Percentiles rank a stretch among this genome's conserved stretches.
Conservation (phyloP, 2,329 filamentous ascomycete genomes). For the Curvularia lunata region DNA sequence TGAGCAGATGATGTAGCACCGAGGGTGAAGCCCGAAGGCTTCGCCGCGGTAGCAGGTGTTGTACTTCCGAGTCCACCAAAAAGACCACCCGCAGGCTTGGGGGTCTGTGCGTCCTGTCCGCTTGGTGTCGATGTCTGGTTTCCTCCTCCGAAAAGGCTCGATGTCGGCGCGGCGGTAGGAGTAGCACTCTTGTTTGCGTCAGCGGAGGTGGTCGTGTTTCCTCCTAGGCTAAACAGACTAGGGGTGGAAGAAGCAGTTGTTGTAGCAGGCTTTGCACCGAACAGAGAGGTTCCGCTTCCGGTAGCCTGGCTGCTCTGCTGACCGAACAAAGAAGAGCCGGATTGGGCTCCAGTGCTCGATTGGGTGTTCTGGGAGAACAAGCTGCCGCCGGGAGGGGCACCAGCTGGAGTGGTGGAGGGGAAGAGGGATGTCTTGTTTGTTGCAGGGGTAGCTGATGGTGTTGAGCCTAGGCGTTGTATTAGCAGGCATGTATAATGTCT, state of each 20-base stretch:
- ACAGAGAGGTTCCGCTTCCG: slow-evolving; percentile 20
- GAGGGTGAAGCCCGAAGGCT: slow-evolving; percentile 36
- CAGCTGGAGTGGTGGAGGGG: slow-evolving; percentile 50
- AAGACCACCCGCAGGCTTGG: slow-evolving; percentile 36
- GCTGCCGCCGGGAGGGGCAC: slow-evolving; percentile 42
- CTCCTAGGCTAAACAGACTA: slow-evolving; percentile 34
- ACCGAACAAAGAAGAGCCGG: slow-evolving; percentile 30
- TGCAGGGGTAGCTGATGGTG: slow-evolving; percentile 44
- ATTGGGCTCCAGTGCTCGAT: slow-evolving; percentile 20
- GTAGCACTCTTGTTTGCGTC: slow-evolving; percentile 42
- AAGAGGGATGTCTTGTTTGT: slow-evolving; percentile 46
- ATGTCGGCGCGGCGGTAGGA: slow-evolving; percentile 29
- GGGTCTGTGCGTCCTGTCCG: slow-evolving; percentile 42
- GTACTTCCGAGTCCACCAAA: slow-evolving; percentile 37
- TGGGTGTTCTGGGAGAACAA: slow-evolving; percentile 37
- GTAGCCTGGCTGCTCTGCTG: slow-evolving; percentile 19
- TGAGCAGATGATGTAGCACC: slow-evolving; percentile 36
- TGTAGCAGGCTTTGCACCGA: slow-evolving; percentile 34
- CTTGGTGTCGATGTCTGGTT: slow-evolving; percentile 35
- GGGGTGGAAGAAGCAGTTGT: slow-evolving; percentile 34
- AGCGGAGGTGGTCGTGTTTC: slow-evolving; percentile 37
- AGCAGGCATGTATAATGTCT: slow-evolving; percentile 8
- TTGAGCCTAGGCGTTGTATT: slow-evolving; percentile 25
- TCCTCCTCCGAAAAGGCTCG: slow-evolving; percentile 31
- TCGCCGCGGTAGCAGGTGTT: slow-evolving; percentile 41